Conservation (phyloP, 2,329 filamentous ascomycete species). For the Neofusicoccum ribis region DNA sequence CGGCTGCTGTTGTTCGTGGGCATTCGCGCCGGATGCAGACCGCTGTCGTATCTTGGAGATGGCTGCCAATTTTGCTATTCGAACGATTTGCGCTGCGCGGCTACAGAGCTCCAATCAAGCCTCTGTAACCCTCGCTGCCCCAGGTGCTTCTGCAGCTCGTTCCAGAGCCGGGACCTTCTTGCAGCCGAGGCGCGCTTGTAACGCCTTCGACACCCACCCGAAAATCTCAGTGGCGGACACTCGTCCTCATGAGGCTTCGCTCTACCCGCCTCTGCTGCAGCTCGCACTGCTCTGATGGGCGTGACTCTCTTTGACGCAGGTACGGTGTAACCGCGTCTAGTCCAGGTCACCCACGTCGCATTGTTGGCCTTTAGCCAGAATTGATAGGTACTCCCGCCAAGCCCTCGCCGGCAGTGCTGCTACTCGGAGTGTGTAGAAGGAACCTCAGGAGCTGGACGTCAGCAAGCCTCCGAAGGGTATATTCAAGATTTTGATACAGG, state of each 20-base stretch:
- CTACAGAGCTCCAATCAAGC: not conserved
- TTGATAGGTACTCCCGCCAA: not conserved
- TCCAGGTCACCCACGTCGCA: no score
- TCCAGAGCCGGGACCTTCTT: constrained; percentile 1
- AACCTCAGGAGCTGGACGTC: not conserved
- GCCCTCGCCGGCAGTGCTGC: not conserved
- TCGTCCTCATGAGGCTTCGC: not conserved
- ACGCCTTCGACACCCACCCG: constrained; percentile 3
- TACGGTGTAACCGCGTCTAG: constrained; percentile 1
- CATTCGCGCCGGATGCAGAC: not conserved
- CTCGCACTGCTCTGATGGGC: not conserved
- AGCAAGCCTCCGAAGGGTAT: not conserved
- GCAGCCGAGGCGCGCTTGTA: constrained; percentile 7
- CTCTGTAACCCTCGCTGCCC: constrained; percentile 6
- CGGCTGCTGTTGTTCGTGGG: not conserved
- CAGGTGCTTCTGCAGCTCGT: not conserved
- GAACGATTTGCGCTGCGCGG: not conserved
- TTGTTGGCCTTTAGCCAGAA: not conserved
- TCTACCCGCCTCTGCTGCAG: not conserved
- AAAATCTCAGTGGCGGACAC: not conserved
- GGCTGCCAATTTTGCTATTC: not conserved
- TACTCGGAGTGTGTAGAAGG: not conserved
- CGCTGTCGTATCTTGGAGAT: not conserved
- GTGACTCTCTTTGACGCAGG: not conserved
- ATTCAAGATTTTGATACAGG: not conserved